Base-by-base conservation (phyloP, 192 early-diverging fungal species). In the Globomyces pollinis-pini region DNA sequence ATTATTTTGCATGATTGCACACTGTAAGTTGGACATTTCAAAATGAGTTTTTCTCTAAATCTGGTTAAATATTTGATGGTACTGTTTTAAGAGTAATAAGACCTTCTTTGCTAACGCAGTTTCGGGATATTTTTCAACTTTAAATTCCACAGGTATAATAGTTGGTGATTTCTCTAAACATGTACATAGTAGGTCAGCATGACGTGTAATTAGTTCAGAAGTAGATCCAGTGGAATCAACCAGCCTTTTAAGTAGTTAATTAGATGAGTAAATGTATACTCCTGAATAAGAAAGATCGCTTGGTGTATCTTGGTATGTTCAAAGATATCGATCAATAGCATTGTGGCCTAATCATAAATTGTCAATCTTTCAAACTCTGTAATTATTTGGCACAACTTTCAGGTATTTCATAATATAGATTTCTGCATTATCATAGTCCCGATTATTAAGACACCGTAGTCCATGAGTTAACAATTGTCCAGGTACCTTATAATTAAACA, bases 391-490 rank as follows among this genome's bases (percentile, higher is more conserved):
- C 21, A 54, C 21, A 13, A 26, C 21, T 26, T 54, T 39, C 29
- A 54, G n/a, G 29, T 54, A 54, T 54, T 54, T 26, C 2, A 21
- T 39, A 5, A 54, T 9, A 31, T 54, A 31, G 5, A 32, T 54
- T 54, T 38, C 38, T 23, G 52, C 52, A 6, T 21, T 6, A 7
- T 38, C 8, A n/a, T 54, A 54, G n/a, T 54, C 29, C 34, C 23
- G 20, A 23, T 39, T 18, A n/a, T 39, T 36, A 26, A 54, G 33
- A 26, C 23, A 24, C 31, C 33, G 29, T 18, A 54, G 29, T 5
- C 52, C 52, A 39, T 54, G 34, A 4, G 38, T 23, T 39, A 54
- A 39, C 5, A 54, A 31, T 23, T 32, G 24, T 7, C 52, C 52
- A 39, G 52, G 52, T 15, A 39, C 31, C 45, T 18, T 47, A 26